Evolutionary conservation across 352 stramenopile species (phyloP).

Genomic region (Pythium vanterpoolii): DNA sequence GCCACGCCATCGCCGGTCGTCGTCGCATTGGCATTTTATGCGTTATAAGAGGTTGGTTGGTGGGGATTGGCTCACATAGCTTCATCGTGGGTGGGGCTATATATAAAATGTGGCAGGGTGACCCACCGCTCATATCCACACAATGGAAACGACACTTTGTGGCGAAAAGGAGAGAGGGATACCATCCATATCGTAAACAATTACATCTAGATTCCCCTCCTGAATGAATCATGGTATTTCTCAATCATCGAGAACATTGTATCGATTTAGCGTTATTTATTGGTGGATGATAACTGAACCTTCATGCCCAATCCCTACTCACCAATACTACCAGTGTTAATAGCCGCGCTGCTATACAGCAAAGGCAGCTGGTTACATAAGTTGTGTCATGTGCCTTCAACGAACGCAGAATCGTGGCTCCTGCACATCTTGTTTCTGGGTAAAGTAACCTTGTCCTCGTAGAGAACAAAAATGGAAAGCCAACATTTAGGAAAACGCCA

Average conservation of each 20-base stretch:
- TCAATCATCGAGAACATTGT: not conserved
- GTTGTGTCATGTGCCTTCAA: not conserved
- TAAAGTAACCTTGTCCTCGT: not conserved
- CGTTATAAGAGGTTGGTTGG: not conserved
- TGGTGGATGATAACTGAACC: not conserved
- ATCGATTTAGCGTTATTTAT: not conserved
- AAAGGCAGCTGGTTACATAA: too few relatives aligned
- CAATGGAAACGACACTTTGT: too few relatives aligned
- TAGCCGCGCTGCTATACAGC: too few relatives aligned
- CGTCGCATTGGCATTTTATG: not conserved
- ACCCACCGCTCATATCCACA: too few relatives aligned
- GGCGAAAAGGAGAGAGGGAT: not conserved
- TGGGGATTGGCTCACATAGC: too few relatives aligned
- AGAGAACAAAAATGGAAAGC: not conserved
- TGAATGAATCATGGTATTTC: not conserved
- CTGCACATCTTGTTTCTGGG: not conserved
- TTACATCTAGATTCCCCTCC: too few relatives aligned
- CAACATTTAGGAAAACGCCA: too few relatives aligned
- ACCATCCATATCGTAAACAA: not conserved
- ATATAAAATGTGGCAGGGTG: not conserved
- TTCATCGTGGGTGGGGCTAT: too few relatives aligned
- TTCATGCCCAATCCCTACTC: not conserved
- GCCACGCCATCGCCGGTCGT: not conserved
- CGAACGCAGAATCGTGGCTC: too few relatives aligned
- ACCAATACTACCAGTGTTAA: too few relatives aligned